Evolutionary conservation across 257 asterid genomes (phyloP), one percentile per base, ranked within the genome.

Genomic region (Scutellaria baicalensis): DNA sequence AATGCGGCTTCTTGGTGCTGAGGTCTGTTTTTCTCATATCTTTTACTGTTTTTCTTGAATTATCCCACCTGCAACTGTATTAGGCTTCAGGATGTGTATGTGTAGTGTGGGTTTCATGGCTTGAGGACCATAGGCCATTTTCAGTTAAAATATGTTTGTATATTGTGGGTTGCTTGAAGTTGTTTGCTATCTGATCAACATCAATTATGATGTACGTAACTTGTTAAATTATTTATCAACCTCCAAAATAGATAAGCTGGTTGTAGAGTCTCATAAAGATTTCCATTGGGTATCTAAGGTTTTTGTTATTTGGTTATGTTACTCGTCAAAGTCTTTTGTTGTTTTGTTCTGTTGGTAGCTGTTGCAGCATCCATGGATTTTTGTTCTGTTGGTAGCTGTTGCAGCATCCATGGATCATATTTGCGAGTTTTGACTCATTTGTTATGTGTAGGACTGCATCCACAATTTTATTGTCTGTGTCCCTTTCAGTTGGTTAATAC

Each of bases 1-100:
- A 73, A 93, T 93, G 99, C 80, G 85, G 13, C 89, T 91, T 60
- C 96, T 93, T 76, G 97, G 99, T 71, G 97, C 97, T 68, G 97
- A 91, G 99, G 99, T 93, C 17, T 80, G 74, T 79, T 63, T 73
- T 70, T 43, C 60, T 16, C 47, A 17, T 64, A 64, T 51, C 59
- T 69, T 67, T 71, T 59, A 17, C 51, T 51, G 56, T 21, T 23
- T 35, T 50, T 54, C 40, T 68, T 59, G 52, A 20, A 71, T 31
- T 42, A 13, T 63, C 38, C 16, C 8, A 27, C 33, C 3, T 27
- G 33, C 4, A 13, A 39, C 23, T 31, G 35, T 35, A 12, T 43
- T 71, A 16, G 43, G n/a, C 66, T 60, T 59, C 33, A 21, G 13
- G n/a, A 21, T 59, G 31, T 74, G 51, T 9, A 39, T 9, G 36